A percentile compares a stretch with the other conserved stretches of the same genome.
Conservation (phyloP, 139 green algal genomes). For the Coelastrella sp. region DNA sequence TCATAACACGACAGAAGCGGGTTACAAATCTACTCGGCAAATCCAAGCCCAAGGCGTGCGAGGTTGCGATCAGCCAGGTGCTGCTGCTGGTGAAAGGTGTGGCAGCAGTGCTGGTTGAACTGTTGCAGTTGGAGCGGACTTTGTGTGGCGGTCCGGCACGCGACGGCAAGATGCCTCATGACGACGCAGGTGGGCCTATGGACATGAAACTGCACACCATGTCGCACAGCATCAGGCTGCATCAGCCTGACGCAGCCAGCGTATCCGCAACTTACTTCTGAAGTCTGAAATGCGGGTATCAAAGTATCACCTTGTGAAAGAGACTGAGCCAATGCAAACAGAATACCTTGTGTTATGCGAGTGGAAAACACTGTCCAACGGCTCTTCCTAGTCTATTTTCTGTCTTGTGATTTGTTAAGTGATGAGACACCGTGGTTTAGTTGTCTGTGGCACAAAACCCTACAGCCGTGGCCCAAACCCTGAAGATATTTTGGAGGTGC, state of each 20-base stretch:
- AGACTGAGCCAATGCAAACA: too few species aligned
- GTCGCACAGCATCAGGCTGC: not conserved
- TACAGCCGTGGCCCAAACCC: too few species aligned
- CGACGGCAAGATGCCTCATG: constrained; percentile 4
- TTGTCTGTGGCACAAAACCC: too few species aligned
- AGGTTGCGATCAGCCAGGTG: constrained; percentile 1
- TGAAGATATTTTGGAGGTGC: too few species aligned
- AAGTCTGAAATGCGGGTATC: too few species aligned
- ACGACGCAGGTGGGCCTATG: not conserved
- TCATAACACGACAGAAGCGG: not conserved
- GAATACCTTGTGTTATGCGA: too few species aligned
- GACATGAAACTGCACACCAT: not conserved
- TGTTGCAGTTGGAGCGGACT: constrained; percentile 30
- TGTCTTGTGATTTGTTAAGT: not conserved
- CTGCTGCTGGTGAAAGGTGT: constrained; percentile 28
- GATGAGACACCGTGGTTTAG: not conserved
- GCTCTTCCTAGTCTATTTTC: too few species aligned
- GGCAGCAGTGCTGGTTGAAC: constrained; percentile 27
- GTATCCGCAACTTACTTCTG: too few species aligned
- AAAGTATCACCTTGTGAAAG: too few species aligned
- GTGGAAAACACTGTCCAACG: too few species aligned
- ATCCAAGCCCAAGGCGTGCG: not conserved
- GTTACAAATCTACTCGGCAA: not conserved
- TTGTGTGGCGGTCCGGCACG: not conserved
- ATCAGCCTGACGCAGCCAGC: not conserved